These are phyloP conservation scores for Anthracocystis walkeri DNA, from an alignment of 1,284 basidiomycete species.

Conservation along the genomic window DNA sequence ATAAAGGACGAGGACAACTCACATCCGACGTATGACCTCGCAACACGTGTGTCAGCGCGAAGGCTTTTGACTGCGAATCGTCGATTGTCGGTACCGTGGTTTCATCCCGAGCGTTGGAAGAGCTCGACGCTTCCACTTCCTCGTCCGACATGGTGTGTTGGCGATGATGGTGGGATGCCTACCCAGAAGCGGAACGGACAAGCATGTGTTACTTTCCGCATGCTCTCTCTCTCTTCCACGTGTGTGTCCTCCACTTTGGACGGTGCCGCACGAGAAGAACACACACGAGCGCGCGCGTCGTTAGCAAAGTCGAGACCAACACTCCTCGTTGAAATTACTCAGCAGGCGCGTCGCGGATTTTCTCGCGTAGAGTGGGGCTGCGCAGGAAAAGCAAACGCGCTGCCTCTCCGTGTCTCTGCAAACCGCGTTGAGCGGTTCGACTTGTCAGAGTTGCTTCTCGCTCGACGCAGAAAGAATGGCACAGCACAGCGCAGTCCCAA, in stretches of 20 bases:
- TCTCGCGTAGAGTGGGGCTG: conserved; percentile 15
- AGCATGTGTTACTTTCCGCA: neutral
- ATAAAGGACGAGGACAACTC: conserved; percentile 5
- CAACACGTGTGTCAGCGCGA: conserved; percentile 33
- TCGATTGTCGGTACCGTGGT: too few species aligned
- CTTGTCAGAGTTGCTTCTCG: too few species aligned
- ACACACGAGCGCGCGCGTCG: conserved; percentile 4
- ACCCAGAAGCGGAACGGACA: neutral
- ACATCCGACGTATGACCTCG: conserved; percentile 38
- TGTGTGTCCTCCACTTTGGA: neutral
- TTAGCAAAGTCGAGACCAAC: conserved; percentile 9
- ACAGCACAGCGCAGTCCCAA: conserved; percentile 4
- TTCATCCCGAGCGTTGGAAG: neutral
- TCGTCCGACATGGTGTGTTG: conserved; percentile 6
- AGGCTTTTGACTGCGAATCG: neutral
- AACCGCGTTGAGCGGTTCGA: conserved; percentile 7
- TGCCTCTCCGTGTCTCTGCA: neutral
- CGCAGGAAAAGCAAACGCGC: conserved; percentile 5
- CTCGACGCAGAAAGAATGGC: neutral
- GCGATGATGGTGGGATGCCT: neutral
- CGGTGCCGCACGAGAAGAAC: conserved; percentile 17
- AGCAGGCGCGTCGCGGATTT: conserved; percentile 17
- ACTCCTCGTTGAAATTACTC: conserved; percentile 4
- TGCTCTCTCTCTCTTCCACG: neutral
- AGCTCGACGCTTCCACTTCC: neutral